phyloP scores from a whole-genome alignment of 2,329 filamentous ascomycete genomes.

The Fusarium chaquense region DNA sequence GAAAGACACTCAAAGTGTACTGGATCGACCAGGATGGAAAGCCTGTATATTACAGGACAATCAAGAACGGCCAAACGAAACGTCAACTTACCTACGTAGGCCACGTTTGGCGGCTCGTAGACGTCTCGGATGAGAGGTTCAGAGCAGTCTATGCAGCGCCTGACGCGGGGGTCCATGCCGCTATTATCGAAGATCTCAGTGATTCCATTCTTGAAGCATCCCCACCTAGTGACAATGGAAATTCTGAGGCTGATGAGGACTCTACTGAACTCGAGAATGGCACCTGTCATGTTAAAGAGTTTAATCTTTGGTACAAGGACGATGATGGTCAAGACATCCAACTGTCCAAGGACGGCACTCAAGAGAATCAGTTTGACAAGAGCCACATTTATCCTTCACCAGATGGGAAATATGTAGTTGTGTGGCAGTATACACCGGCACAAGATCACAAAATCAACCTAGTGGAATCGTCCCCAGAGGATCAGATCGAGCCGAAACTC shows the following conservation, averaged over 20 bases:
- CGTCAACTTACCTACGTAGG: conserved; percentile 38
- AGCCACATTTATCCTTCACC: conserved; percentile 34
- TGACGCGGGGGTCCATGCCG: conserved; percentile 18
- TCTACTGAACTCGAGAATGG: background rate
- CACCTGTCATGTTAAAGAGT: conserved; percentile 8
- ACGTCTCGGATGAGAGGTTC: conserved; percentile 16
- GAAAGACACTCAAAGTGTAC: conserved; percentile 29
- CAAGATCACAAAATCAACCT: conserved; percentile 36
- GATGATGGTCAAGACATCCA: conserved; percentile 18
- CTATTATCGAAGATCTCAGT: conserved; percentile 25
- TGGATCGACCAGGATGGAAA: conserved; percentile 46
- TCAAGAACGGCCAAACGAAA: conserved; percentile 26
- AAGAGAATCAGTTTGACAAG: conserved; percentile 37
- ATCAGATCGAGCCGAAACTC: conserved; percentile 47
- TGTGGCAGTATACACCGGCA: conserved; percentile 43
- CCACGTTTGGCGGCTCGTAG: conserved; percentile 41
- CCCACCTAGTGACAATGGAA: background rate
- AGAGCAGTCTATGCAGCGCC: conserved; percentile 34
- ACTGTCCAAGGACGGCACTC: conserved; percentile 35
- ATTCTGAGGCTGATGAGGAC: background rate
- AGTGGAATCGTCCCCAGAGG: conserved; percentile 46
- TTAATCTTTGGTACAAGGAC: conserved; percentile 26
- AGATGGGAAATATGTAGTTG: conserved; percentile 28
- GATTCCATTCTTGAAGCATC: conserved; percentile 4
- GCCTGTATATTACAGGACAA: conserved; percentile 27